phyloP scores from a whole-genome alignment of 148 eudicot genomes.

The Persicaria tinctoria region DNA sequence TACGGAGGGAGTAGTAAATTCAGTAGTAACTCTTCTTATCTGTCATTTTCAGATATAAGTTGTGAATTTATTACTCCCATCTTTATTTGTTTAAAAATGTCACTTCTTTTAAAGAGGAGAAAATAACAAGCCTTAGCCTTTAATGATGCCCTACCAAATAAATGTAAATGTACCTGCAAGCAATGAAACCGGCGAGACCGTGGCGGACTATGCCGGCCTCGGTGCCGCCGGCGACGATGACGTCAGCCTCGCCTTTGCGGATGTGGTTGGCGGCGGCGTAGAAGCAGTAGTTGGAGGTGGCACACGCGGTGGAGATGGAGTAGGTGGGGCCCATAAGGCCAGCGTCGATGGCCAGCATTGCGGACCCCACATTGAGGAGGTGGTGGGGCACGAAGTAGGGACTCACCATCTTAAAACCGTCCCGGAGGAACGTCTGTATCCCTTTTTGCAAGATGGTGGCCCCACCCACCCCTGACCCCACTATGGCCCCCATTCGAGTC shows the following conservation, averaged over 20 bases:
- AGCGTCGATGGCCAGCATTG: slow-evolving; percentile 49
- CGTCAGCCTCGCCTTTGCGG: slow-evolving; percentile 51
- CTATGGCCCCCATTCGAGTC: slow-evolving; percentile 44
- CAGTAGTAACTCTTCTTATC: too few species aligned
- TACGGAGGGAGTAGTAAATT: too few species aligned
- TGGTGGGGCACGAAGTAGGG: slow-evolving; percentile 41
- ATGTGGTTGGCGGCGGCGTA: slow-evolving; percentile 58
- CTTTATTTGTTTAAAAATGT: too few species aligned
- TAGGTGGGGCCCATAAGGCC: slow-evolving; percentile 61
- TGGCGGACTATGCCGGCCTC: slow-evolving; percentile 20
- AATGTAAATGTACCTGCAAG: slow-evolving; percentile 6
- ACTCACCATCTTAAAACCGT: slow-evolving; percentile 40
- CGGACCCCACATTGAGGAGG: slow-evolving; percentile 50
- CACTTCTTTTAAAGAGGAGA: too few species aligned
- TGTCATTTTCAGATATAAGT: too few species aligned
- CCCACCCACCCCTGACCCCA: slow-evolving; percentile 63
- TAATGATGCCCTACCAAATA: too few species aligned
- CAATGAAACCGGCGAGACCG: slow-evolving; percentile 19
- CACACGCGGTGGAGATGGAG: slow-evolving; percentile 67
- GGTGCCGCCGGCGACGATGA: slow-evolving; percentile 25
- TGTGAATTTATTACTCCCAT: too few species aligned
- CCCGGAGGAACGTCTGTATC: slow-evolving; percentile 28
- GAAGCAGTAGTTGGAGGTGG: slow-evolving; percentile 61
- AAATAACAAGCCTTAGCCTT: too few species aligned
- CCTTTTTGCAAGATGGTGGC: slow-evolving; percentile 40